Evolutionary conservation across 2,329 filamentous ascomycete species (phyloP), one percentile per base, ranked within the genome.

Genomic region (Bipolaris oryzae): DNA sequence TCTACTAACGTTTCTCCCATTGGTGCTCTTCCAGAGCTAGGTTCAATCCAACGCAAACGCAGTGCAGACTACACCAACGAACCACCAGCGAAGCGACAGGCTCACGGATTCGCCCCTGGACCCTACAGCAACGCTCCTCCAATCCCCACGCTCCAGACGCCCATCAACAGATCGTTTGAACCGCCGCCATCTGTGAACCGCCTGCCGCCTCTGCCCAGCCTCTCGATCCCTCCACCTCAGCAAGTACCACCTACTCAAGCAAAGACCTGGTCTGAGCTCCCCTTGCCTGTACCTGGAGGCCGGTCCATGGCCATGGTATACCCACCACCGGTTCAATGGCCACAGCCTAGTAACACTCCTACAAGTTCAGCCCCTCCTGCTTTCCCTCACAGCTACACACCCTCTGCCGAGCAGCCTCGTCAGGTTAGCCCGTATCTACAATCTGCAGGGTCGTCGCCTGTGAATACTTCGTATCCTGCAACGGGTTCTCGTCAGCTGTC

Each of bases 221-320:
- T 93, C n/a, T 85, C 87, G 7, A 79, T 90, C 41, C 84, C 88
- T 51, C 86, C 86, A 2, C 70, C 70, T 2, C 73, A 75, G 44
- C 63, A 68, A 13, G 67, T 68, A 46, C 63, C 69, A 9, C 66
- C 70, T 44, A 44, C 69, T 7, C 72, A 74, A 43, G 55, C 66
- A 7, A 75, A 78, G 38, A 84, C 79, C 60, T 71, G 77, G 43
- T 69, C 77, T 3, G 78, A 81, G 37, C 77, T 77, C 38, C 69
- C 76, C 5, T 78, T 87, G 20, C 69, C 73, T 7, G 60, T 59
- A 11, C 87, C 90, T 15, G 83, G 84, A 13, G 79, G 83, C 11
- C 86, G 90, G 46, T 85, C 91, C 7, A 93, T 96, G 88, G 84
- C 89, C 6, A 86, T 89, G 16, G 88, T 92, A 1, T 96, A 90